Conservation (phyloP, 1,284 basidiomycete genomes). For the Ganoderma lucidum region DNA sequence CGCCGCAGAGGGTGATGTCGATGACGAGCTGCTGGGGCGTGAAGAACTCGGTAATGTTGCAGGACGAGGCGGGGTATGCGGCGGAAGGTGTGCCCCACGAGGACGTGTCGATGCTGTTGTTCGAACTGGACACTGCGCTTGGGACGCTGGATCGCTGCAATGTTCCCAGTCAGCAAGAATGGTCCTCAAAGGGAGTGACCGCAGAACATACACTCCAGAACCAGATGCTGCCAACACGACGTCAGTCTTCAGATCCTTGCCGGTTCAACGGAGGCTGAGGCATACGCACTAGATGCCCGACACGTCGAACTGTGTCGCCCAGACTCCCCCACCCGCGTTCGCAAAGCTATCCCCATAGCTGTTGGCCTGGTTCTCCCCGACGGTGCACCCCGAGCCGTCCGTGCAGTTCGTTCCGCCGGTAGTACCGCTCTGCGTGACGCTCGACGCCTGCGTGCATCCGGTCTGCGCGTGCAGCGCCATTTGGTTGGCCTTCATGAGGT, state of each 20-base stretch:
- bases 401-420: slow-evolving; percentile 51
- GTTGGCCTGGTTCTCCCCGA: slow-evolving; percentile 55
- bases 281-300: slow-evolving; percentile 46
- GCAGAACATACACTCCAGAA: slow-evolving; percentile 61
- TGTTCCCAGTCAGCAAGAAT: neutral
- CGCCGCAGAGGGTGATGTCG: slow-evolving; percentile 66
- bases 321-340: slow-evolving; percentile 69
- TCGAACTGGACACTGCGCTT: slow-evolving; percentile 35
- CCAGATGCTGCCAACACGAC: slow-evolving; percentile 58
- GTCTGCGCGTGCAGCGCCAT: slow-evolving; percentile 55
- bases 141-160: slow-evolving; percentile 50
- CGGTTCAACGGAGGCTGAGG: slow-evolving; percentile 13
- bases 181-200: neutral
- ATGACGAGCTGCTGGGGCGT: slow-evolving; percentile 59
- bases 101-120: slow-evolving; percentile 53
- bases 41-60: slow-evolving; percentile 60
- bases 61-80: slow-evolving; percentile 55
- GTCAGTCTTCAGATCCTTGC: slow-evolving; percentile 13
- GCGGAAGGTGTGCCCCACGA: slow-evolving; percentile 69
- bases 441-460: slow-evolving; percentile 45
- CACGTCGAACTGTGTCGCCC: slow-evolving; percentile 66
- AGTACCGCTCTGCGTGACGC: slow-evolving; percentile 47
- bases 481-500: slow-evolving; percentile 53
- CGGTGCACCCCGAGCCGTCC: slow-evolving; percentile 58
- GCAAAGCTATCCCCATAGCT: slow-evolving; percentile 65